Base-by-base conservation (phyloP, 768 basidiomycete genomes). In the Melanogaster broomeanus region DNA sequence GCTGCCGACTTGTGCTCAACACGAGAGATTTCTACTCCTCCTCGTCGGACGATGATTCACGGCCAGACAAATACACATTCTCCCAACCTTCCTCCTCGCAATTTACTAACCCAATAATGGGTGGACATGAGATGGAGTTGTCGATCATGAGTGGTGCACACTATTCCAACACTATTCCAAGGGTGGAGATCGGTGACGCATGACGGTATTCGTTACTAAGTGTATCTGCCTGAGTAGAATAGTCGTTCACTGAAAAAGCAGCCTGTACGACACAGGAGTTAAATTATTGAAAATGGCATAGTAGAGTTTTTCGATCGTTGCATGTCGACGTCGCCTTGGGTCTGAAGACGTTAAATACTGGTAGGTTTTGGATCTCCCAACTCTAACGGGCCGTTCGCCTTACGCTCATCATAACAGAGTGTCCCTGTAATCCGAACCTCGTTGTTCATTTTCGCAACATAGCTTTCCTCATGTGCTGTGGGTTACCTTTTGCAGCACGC, bases 401-500 rank as follows among this genome's bases (percentile, higher is more conserved):
- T 13, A 42, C 16, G 6, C 41, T 27, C 27, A 51, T 56, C 50
- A 54, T 56, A 42, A 40, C 45, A 53, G 22, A 35, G 55, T 53
- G 31, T 53, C 51, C 53, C 43, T 43, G 45, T 35, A 41, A n/a
- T n/a, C n/a, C 45, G 19, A 25, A 24, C 21, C 27, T 56, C 45
- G 52, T 53, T 50, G 57, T 35, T 53, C 61, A 59, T 58, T 47
- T 48, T 51, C 50, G 24, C 22, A 57, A 55, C 56, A 39, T 50
- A 35, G 44, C 63, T 42, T 52, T 42, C 53, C 51, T 48, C 49
- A 18, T 27, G 45, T 57, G 64, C 64, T 66, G 63, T 65, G 59
- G 52, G 55, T 65, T 65, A 65, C 63, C 64, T 65, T 52, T 52
- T 56, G 58, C 45, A 52, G 61, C 63, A 63, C 42, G 44, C 47